Evolutionary conservation across 2,329 filamentous ascomycete species (phyloP), one percentile per base, ranked within the genome.

Genomic region (Alternaria viburni): DNA sequence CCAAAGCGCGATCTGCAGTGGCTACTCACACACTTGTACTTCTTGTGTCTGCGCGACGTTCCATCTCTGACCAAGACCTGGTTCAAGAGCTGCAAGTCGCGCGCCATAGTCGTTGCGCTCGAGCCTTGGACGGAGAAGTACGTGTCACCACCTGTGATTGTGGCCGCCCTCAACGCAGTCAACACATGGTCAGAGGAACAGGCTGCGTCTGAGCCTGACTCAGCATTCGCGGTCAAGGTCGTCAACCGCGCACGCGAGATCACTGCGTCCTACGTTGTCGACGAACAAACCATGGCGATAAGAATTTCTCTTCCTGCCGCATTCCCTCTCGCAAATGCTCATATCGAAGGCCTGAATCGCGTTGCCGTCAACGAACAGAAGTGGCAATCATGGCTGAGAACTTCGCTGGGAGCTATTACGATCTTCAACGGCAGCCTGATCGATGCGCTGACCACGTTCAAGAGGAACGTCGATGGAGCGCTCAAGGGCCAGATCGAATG

Each of bases 401-500:
- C 90, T 8, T 95, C 93, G 4, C 92, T 97, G 71, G 94, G 93
- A 5, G 93, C 96, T 47, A 97, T 99, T 72, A 95, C 93, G 45
- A 97, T 98, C 76, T 92, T 93, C 85, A 95, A 96, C 74, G 93
- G 93, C 57, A 92, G 88, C 76, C 88, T 99, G 61, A 91, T 94
- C 57, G 95, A 98, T 71, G 96, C 94, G 2, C 83, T 99, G 28
- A 86, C 90, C 12, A 90, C 93, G 9, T 98, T 97, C 85, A 89
- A 92, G 67, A 88, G 90, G 67, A 98, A 98, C 78, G 90, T 99
- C 12, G 88, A 90, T 13, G 93, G 93, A 1, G 92, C 93, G 5
- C 86, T 99, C 69, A 96, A 97, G 82, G 96, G 94, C 36, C 94
- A 98, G 81, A 92, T 88, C 19, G 96, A 99, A 80, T 99, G 96